Evolutionary conservation across 78 protist species (phyloP).

Genomic region (Dictyostelium discoideum): dicty_2.7 NC_007089.4:3150001-3150500

Average conservation of each 20-base stretch:
- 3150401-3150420: neutral
- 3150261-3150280: neutral
- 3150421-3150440: neutral
- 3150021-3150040: slow-evolving; percentile 41
- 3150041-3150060: slow-evolving; percentile 32
- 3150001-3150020: neutral
- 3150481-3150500: slow-evolving; percentile 29
- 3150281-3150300: neutral
- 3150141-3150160: slow-evolving; percentile 8
- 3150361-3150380: slow-evolving; percentile 40
- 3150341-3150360: slow-evolving; percentile 13
- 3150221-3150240: no score
- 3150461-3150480: slow-evolving; percentile 39
- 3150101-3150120: slow-evolving; percentile 9
- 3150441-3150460: neutral
- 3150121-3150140: slow-evolving; percentile 21
- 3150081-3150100: slow-evolving; percentile 22
- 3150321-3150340: neutral
- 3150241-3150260: no score
- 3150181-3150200: slow-evolving; percentile 30
- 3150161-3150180: slow-evolving; percentile 32
- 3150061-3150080: slow-evolving; percentile 4
- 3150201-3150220: slow-evolving; percentile 13
- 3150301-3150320: neutral
- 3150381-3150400: neutral